These are phyloP conservation scores for Saxophila tyrrhenica DNA, from an alignment of 495 filamentous ascomycete genomes.

Conservation along the genomic window DNA sequence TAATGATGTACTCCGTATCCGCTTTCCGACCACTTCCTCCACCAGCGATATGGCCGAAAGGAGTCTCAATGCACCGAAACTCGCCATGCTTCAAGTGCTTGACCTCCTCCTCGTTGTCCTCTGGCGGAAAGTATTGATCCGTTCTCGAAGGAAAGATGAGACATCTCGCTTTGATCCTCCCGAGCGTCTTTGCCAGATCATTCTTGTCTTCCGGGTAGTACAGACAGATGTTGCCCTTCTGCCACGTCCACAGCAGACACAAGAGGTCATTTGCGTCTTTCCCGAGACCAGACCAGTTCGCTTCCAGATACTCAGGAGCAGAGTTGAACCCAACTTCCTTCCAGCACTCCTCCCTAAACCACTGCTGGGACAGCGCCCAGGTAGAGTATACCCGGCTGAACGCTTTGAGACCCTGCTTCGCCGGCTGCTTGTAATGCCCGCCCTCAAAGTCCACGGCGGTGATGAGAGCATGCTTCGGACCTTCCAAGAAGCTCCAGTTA, in stretches of 20 bases:
- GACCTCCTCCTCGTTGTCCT: constrained; percentile 35
- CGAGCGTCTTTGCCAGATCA: constrained; percentile 32
- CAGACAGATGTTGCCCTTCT: constrained; percentile 32
- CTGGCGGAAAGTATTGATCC: constrained; percentile 37
- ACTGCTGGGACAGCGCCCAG: constrained; percentile 34
- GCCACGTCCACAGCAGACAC: constrained; percentile 35
- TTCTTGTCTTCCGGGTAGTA: constrained; percentile 25
- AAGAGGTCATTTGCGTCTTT: constrained; percentile 38
- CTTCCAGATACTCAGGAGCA: constrained; percentile 31
- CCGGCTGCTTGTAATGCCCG: constrained; percentile 26
- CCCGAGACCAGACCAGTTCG: constrained; percentile 18
- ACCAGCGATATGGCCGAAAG: constrained; percentile 40
- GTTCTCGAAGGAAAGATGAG: constrained; percentile 37
- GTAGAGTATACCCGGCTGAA: constrained; percentile 36
- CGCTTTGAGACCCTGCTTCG: constrained; percentile 28
- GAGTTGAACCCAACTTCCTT: constrained; percentile 27
- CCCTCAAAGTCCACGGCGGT: constrained; percentile 34
- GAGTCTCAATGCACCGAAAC: constrained; percentile 32
- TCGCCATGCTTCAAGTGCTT: constrained; percentile 30
- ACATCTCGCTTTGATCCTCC: constrained; percentile 29
- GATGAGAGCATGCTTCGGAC: constrained; percentile 33
- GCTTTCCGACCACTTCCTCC: constrained; percentile 29
- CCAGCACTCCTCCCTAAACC: constrained; percentile 35
- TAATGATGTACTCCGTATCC: constrained; percentile 30
- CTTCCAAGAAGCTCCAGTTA: constrained; percentile 40